These are phyloP conservation scores for Tulasnella sp. DNA, from an alignment of 768 basidiomycete genomes.

Conservation along the genomic window DNA sequence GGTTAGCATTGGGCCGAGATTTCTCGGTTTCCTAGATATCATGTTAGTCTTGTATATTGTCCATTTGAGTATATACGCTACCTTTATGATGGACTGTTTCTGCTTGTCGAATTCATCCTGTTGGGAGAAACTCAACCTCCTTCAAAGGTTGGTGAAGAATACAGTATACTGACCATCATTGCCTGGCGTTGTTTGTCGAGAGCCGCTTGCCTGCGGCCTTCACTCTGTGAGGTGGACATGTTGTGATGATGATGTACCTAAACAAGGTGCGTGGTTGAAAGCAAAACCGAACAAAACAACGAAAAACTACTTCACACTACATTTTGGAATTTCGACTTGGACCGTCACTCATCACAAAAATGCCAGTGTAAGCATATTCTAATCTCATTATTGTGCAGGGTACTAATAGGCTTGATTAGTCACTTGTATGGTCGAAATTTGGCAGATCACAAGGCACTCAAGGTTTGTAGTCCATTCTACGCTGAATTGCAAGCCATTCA, in stretches of 20 bases:
- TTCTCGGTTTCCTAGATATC: constrained; percentile 65
- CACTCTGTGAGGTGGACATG: constrained; percentile 67
- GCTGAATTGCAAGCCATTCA: not conserved
- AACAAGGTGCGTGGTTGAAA: too few species aligned
- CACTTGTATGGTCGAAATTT: constrained; percentile 15
- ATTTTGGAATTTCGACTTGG: too few species aligned
- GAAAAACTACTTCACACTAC: too few species aligned
- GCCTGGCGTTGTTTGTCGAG: constrained; percentile 65
- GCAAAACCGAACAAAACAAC: too few species aligned
- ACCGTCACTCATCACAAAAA: too few species aligned
- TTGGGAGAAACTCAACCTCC: constrained; percentile 29
- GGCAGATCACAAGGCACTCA: constrained; percentile 11
- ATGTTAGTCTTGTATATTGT: not conserved
- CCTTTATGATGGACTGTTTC: constrained; percentile 59
- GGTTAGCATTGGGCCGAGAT: constrained; percentile 69
- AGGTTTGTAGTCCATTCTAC: not conserved
- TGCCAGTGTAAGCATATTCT: not conserved
- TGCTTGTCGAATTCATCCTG: constrained; percentile 66
- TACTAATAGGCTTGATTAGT: constrained; percentile 12
- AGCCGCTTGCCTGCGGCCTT: constrained; percentile 77
- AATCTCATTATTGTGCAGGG: not conserved
- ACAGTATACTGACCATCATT: constrained; percentile 26
- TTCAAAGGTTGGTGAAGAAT: not conserved
- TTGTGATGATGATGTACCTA: constrained; percentile 16
- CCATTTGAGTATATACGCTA: not conserved